Conservation (phyloP, 257 asterid species). For the Primulina eburnea region DNA sequence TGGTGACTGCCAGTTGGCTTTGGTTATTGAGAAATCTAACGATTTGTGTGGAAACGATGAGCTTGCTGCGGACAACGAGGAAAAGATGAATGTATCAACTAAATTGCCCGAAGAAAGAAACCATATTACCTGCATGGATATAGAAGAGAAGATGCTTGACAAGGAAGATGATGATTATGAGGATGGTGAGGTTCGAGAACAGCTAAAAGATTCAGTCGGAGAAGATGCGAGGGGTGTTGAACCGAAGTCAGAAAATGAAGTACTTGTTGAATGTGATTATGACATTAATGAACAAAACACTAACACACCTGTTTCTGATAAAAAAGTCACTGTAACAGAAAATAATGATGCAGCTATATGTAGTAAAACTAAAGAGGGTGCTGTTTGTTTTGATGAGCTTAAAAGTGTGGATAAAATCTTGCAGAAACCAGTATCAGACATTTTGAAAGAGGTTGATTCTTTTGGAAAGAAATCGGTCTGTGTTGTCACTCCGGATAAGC, state of each 20-base stretch:
- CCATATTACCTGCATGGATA: constrained; percentile 26
- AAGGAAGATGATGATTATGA: constrained; percentile 76
- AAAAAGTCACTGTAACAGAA: constrained; percentile 26
- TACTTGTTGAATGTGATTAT: constrained; percentile 27
- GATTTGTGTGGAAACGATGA: constrained; percentile 32
- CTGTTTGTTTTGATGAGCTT: constrained; percentile 28
- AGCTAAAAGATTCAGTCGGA: constrained; percentile 29
- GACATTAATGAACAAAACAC: constrained; percentile 29
- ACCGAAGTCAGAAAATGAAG: constrained; percentile 25
- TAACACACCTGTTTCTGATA: constrained; percentile 24
- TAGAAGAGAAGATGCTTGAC: constrained; percentile 23
- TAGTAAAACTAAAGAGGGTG: constrained; percentile 32
- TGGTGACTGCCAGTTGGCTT: constrained; percentile 25
- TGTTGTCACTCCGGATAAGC: constrained; percentile 29
- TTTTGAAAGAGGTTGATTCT: constrained; percentile 29
- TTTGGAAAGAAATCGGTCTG: constrained; percentile 32
- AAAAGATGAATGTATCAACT: constrained; percentile 39
- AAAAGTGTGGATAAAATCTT: constrained; percentile 32
- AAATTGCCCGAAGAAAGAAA: constrained; percentile 52
- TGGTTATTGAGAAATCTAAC: constrained; percentile 30
- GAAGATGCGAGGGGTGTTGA: constrained; percentile 35
- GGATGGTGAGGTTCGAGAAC: constrained; percentile 88
- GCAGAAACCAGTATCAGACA: constrained; percentile 29
- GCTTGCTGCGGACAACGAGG: constrained; percentile 47
- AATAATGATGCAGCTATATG: constrained; percentile 29